Conservation (phyloP, 371 early-diverging fungal species). For the Mortierella sp. region DNA sequence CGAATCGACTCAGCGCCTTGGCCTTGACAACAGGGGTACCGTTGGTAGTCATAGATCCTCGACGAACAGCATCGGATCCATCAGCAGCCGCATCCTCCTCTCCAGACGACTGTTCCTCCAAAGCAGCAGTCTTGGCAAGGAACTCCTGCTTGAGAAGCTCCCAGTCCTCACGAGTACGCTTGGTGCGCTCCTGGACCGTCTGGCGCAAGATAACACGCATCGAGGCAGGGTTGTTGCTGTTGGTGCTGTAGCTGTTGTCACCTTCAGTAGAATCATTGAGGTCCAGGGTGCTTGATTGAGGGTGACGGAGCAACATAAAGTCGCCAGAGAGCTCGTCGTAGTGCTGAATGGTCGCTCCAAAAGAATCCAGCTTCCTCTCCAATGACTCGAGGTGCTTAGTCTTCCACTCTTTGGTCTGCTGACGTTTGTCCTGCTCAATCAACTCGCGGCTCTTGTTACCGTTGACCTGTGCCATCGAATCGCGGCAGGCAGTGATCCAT, state of each 20-base stretch:
- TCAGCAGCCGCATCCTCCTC: conserved; percentile 21
- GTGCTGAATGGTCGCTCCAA: conserved; percentile 39
- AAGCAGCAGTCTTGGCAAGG: conserved; percentile 31
- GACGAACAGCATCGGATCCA: conserved; percentile 2
- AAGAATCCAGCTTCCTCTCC: conserved; percentile 40
- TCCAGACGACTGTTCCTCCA: conserved; percentile 31
- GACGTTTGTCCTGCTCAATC: conserved; percentile 24
- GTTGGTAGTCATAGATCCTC: conserved; percentile 7
- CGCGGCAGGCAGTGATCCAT: conserved; percentile 52
- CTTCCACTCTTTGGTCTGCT: conserved; percentile 41
- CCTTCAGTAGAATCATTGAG: conserved; percentile 9
- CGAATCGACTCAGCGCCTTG: conserved; percentile 40
- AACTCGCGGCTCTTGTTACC: conserved; percentile 16
- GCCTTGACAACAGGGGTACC: conserved; percentile 29
- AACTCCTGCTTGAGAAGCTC: conserved; percentile 55
- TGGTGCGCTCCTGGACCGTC: conserved; percentile 52
- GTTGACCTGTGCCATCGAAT: conserved; percentile 36
- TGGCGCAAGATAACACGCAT: conserved; percentile 53
- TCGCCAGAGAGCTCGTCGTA: conserved; percentile 50
- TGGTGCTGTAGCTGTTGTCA: background rate
- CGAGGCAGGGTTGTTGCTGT: conserved; percentile 19
- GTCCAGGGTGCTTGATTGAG: conserved; percentile 36
- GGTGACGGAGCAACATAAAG: conserved; percentile 49
- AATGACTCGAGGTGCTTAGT: conserved; percentile 32
- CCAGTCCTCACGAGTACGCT: conserved; percentile 57